Base-by-base conservation (phyloP, 768 basidiomycete species). In the Auriscalpium orientale region DNA sequence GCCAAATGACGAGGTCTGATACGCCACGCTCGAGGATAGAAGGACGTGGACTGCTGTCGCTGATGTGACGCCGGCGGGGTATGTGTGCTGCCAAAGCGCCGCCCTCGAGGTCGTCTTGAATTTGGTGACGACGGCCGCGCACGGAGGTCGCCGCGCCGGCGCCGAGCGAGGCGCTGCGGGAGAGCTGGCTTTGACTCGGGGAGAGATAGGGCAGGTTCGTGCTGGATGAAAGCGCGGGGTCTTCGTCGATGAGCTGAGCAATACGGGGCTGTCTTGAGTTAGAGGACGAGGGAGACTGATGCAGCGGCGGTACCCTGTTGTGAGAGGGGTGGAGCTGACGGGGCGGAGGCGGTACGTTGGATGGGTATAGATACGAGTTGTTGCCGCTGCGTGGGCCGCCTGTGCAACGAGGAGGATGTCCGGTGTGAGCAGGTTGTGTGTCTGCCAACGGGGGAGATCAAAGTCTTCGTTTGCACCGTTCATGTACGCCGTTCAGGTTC, bases 391-490 rank as follows among this genome's bases (percentile, higher is more conserved):
- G 55, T 78, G 74, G 38, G 83, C 81, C 11, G 83, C 74, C 71
- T 85, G 83, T 0, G 82, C 79, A 21, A 76, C 72, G 84, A 86
- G 7, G 77, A 74, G 71, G 52, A 73, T 65, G 68, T 78, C 76
- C 65, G 56, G 59, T 16, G 50, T 3, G 61, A 72, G 67, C 45
- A 70, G 67, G 36, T 72, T 66, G 66, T 76, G 76, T 13, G 77
- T 75, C 61, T 76, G 77, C 79, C 77, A 80, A 65, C 79, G 79
- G 59, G 80, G 79, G 56, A 80, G 79, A 69, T 89, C 87, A 73
- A 88, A 91, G 74, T 81, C 82, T 76, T 89, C 87, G 83, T 88
- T 87, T 66, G 83, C 71, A 75, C 81, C 82, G 73, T 78, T 76
- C 76, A 88, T 87, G 80, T 84, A 86, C 63, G 77, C 78, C 57